Conservation (phyloP, 768 basidiomycete species). For the Hygrocybe punicea region DNA sequence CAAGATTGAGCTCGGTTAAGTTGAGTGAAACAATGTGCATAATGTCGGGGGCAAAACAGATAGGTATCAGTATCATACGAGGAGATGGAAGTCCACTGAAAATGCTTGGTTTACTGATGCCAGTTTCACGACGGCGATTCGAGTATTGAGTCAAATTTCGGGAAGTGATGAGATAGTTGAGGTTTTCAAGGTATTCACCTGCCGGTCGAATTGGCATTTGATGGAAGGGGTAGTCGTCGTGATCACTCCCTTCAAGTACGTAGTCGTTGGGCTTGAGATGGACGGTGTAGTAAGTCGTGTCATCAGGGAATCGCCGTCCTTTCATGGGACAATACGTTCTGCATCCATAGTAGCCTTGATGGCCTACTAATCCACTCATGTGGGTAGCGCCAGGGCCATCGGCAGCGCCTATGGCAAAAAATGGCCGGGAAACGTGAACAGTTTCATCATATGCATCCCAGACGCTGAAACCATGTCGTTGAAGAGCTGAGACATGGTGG, state of each 20-base stretch:
- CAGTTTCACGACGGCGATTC: slow-evolving; percentile 28
- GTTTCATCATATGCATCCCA: no score
- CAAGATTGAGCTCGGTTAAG: slow-evolving; percentile 32
- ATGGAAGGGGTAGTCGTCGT: slow-evolving; percentile 7
- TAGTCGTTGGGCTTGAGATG: slow-evolving; percentile 25
- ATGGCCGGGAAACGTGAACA: no score
- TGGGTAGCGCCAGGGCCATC: no score
- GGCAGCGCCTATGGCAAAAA: no score
- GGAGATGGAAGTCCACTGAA: slow-evolving; percentile 38
- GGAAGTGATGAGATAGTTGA: slow-evolving; percentile 19
- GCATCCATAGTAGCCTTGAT: slow-evolving; percentile 37
- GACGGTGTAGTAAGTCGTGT: slow-evolving; percentile 34
- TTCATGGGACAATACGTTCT: slow-evolving; percentile 27
- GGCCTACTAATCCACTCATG: slow-evolving; percentile 36
- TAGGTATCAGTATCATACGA: slow-evolving; percentile 33
- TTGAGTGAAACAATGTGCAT: slow-evolving; percentile 42
- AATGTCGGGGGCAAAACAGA: no score
- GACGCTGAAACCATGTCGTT: no score
- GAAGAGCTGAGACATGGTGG: no score
- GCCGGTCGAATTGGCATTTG: slow-evolving; percentile 7
- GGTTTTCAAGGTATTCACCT: slow-evolving; percentile 10
- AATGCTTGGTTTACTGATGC: slow-evolving; percentile 35
- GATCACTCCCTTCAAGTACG: no score
- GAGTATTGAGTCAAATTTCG: slow-evolving; percentile 21
- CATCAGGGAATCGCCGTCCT: slow-evolving; percentile 28